phyloP scores from a whole-genome alignment of 2,329 filamentous ascomycete genomes.

The Penicillium polonicum region DNA sequence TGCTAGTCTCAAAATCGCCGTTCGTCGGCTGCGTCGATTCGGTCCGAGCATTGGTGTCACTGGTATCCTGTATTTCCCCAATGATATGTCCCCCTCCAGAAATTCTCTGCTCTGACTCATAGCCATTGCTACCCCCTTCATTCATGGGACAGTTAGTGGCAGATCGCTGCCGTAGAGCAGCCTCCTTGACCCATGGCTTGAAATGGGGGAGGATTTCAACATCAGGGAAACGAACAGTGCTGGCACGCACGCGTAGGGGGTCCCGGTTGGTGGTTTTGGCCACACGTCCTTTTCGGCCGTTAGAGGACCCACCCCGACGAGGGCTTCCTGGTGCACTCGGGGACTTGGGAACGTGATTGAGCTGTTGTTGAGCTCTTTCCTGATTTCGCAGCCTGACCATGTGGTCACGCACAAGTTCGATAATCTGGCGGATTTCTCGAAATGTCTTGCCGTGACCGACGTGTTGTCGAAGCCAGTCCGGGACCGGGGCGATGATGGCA shows the following conservation, averaged over 20 bases:
- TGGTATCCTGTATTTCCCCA: background rate
- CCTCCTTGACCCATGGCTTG: conserved; percentile 16
- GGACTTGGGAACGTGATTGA: background rate
- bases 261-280: background rate
- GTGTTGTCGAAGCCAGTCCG: conserved; percentile 32
- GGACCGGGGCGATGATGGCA: conserved; percentile 33
- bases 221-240: conserved; percentile 35
- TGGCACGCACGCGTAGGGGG: background rate
- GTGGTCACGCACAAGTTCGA: conserved; percentile 25
- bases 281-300: background rate
- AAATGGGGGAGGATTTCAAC: conserved; percentile 43
- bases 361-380: conserved; percentile 10
- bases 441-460: conserved; percentile 31
- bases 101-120: background rate
- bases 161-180: background rate
- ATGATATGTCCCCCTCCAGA: background rate
- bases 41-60: background rate
- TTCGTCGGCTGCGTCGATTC: background rate
- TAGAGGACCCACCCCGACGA: background rate
- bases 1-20: too few species aligned
- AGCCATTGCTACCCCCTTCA: background rate
- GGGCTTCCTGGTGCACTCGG: background rate
- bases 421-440: conserved; percentile 29
- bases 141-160: background rate
- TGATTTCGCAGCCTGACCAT: conserved; percentile 14